Evolutionary conservation across 2,329 filamentous ascomycete species (phyloP).

Genomic region (Aaosphaeria arxii): DNA sequence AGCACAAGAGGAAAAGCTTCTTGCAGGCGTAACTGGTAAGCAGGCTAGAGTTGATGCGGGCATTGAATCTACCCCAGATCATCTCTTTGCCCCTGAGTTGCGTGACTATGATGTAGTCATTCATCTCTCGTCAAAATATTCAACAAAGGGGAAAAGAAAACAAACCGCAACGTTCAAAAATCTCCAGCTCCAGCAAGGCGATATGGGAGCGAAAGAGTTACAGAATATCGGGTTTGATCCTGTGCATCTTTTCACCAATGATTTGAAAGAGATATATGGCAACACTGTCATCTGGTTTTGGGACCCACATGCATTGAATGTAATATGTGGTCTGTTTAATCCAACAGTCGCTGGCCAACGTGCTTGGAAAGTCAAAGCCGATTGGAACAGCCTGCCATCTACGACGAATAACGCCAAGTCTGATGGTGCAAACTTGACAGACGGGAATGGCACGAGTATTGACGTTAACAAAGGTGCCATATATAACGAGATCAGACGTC

Average conservation of each 20-base stretch:
- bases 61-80: conserved; percentile 18
- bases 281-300: conserved; percentile 77
- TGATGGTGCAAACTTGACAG: conserved; percentile 38
- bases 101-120: conserved; percentile 85
- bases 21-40: conserved; percentile 5
- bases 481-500: conserved; percentile 67
- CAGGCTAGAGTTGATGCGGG: conserved; percentile 5
- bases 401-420: conserved; percentile 12
- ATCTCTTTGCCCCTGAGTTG: conserved; percentile 71
- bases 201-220: conserved; percentile 30
- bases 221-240: conserved; percentile 58
- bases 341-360: conserved; percentile 51
- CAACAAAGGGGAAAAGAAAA: conserved; percentile 33
- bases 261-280: conserved; percentile 66
- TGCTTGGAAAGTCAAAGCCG: conserved; percentile 67
- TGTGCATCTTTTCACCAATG: conserved; percentile 60
- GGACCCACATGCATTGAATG: conserved; percentile 56
- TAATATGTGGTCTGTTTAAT: conserved; percentile 66
- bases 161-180: conserved; percentile 71
- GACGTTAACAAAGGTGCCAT: conserved; percentile 67
- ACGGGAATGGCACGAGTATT: conserved; percentile 43
- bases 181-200: conserved; percentile 55
- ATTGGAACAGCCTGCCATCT: conserved; percentile 63
- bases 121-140: conserved; percentile 59
- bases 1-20: conserved; percentile 51